Conservation (phyloP, 306 rosid species). For the Gleditsia sinensis region DNA sequence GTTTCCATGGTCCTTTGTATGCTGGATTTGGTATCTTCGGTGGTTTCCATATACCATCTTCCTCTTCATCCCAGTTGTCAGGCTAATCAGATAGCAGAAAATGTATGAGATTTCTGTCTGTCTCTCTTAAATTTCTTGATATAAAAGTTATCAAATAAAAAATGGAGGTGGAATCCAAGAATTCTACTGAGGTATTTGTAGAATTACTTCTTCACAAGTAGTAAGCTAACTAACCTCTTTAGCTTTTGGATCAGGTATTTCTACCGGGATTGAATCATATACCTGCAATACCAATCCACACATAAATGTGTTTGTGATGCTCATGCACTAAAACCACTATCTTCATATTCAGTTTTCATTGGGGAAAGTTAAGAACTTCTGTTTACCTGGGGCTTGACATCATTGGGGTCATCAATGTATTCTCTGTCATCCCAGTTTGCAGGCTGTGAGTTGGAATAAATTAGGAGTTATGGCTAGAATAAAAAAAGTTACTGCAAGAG, state of each 20-base stretch:
- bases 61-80: constrained; percentile 88
- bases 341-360: neutral
- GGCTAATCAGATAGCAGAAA: constrained; percentile 56
- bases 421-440: constrained; percentile 62
- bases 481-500: neutral
- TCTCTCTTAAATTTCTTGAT: neutral
- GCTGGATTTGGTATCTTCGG: constrained; percentile 97
- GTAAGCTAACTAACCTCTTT: constrained; percentile 71
- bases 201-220: neutral
- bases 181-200: neutral
- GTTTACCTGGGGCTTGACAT: constrained; percentile 53
- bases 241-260: constrained; percentile 87
- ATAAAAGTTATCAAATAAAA: constrained; percentile 17
- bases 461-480: neutral
- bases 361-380: constrained; percentile 21
- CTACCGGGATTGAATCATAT: constrained; percentile 83
- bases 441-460: constrained; percentile 46
- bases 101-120: neutral
- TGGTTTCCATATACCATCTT: constrained; percentile 82
- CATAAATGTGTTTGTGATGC: constrained; percentile 23
- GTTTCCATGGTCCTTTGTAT: constrained; percentile 93
- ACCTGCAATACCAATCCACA: constrained; percentile 60
- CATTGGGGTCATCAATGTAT: constrained; percentile 50
- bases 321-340: constrained; percentile 29
- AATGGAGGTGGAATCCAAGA: constrained; percentile 11